These are phyloP conservation scores for Ceratocystis cubensis DNA, from an alignment of 2,329 filamentous ascomycete species.

Conservation along the genomic window DNA sequence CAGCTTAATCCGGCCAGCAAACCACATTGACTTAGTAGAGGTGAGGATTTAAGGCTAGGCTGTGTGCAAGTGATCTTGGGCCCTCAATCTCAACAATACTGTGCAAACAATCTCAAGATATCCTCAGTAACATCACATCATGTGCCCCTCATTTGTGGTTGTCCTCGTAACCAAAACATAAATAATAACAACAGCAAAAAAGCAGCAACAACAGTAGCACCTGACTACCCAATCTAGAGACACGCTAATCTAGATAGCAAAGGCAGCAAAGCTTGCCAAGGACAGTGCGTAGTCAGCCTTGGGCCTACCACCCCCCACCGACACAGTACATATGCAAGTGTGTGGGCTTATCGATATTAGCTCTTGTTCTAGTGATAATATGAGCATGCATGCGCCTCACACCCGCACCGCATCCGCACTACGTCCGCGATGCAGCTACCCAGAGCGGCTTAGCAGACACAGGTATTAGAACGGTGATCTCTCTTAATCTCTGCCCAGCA, in stretches of 20 bases:
- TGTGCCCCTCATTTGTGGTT: not conserved
- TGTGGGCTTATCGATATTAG: not conserved
- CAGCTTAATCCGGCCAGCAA: not conserved
- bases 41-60: not conserved
- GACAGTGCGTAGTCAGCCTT: not conserved
- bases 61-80: not conserved
- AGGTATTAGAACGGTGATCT: not conserved
- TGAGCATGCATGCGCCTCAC: slow-evolving; percentile 5
- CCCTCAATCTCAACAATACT: not conserved
- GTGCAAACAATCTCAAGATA: not conserved
- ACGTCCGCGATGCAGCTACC: not conserved
- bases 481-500: slow-evolving; percentile 1
- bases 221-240: not conserved
- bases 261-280: not conserved
- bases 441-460: not conserved
- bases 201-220: not conserved
- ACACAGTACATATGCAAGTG: not conserved
- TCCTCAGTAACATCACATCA: not conserved
- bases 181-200: not conserved
- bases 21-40: not conserved
- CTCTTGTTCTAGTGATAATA: not conserved
- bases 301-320: not conserved
- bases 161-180: not conserved
- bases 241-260: too few relatives aligned
- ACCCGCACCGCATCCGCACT: not conserved